Base-by-base conservation (phyloP, 108 stramenopile species). In the Skeletonema marinoi region DNA sequence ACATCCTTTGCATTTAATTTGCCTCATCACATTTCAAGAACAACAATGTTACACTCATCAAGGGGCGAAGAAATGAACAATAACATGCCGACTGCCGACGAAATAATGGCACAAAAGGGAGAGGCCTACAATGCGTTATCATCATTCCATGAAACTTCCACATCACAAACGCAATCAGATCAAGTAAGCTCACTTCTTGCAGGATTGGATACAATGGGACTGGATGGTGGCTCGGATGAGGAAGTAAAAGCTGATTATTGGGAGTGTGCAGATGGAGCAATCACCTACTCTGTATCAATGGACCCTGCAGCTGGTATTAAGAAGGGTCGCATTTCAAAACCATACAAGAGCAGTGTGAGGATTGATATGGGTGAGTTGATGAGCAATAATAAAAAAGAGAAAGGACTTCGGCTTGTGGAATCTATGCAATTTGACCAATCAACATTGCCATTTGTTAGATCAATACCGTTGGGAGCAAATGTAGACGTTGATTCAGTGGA, bases 401-500 rank as follows among this genome's bases (percentile, higher is more conserved):
- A 32, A 9, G 74, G 81, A 48, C 32, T 75, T 35, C 36, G 81
- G 17, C 74, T 82, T 25, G 59, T 71, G 12, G 81, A 82, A 65
- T 69, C 74, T 17, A 60, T 75, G 44, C 70, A 75, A 67, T 66
- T 75, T 59, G 25, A 67, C 44, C 4, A 25, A 25, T 32, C 38
- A 16, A 41, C 58, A 4, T 19, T 79, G 21, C 83, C 82, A 13
- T 83, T 81, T 46, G 59, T 74, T 5, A 66, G 90, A 66, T 83
- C 78, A 3, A 65, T 88, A 12, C 62, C 81, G 0, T 56, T 91
- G 29, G 68, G 86, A 31, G 77, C 78, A 19, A 83, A 89, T 65
- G 46, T 87, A 4, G 93, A 94, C 75, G 93, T 94, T 4, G 93
- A 94, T 73, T 66, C 84, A n/a, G 93, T 85, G 4, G 91, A 94